A percentile compares a stretch with the other conserved stretches of the same genome.
phyloP scores from a whole-genome alignment of 116 monocot species.

The Trichopus zeylanicus region DNA sequence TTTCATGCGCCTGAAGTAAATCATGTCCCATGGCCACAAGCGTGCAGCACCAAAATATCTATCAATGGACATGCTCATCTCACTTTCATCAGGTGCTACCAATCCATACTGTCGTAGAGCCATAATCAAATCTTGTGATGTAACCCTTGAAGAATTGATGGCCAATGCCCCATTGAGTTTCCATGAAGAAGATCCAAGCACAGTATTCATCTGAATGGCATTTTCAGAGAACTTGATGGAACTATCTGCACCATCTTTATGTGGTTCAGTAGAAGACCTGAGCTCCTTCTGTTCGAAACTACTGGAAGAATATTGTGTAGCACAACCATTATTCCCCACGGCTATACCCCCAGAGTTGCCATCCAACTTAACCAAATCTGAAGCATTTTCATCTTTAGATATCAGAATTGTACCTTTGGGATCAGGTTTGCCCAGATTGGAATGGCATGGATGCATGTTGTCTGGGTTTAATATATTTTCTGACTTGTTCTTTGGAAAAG shows the following conservation, averaged over 20 bases:
- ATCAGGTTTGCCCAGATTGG: slow-evolving; percentile 10
- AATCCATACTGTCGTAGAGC: slow-evolving; percentile 53
- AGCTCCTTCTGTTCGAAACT: slow-evolving; percentile 4
- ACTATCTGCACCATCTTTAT: slow-evolving; percentile 7
- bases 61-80: slow-evolving; percentile 20
- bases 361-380: slow-evolving; percentile 8
- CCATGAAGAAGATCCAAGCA: neutral
- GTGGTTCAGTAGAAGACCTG: slow-evolving; percentile 1
- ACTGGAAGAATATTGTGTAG: neutral
- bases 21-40: slow-evolving; percentile 77
- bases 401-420: neutral
- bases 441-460: slow-evolving; percentile 3
- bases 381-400: slow-evolving; percentile 13
- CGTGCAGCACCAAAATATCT: slow-evolving; percentile 60
- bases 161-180: neutral
- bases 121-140: slow-evolving; percentile 30
- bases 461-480: slow-evolving; percentile 1
- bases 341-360: slow-evolving; percentile 6
- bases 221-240: slow-evolving; percentile 11
- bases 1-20: slow-evolving; percentile 51
- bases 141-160: slow-evolving; percentile 17
- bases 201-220: slow-evolving; percentile 6
- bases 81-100: slow-evolving; percentile 17
- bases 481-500: slow-evolving; percentile 8
- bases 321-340: slow-evolving; percentile 1